Base-by-base conservation (phyloP, 192 early-diverging fungal genomes). In the Allomyces arbusculus region DNA sequence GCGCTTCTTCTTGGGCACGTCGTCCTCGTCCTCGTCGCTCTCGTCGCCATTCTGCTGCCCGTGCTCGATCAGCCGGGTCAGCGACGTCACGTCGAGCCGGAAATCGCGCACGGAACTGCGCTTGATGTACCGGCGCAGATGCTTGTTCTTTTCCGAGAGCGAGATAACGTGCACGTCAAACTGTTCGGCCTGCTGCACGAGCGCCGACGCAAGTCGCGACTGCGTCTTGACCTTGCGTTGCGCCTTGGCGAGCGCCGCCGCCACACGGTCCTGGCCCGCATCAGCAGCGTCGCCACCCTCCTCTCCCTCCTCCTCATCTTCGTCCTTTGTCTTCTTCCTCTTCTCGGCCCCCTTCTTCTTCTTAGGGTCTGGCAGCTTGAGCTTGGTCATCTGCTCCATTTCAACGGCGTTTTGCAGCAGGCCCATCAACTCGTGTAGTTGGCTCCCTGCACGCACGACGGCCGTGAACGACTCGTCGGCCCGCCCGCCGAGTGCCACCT, bases 11-110 rank as follows among this genome's bases (percentile, higher is more conserved):
- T 40, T 40, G 33, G 33, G 33, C 33, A 40, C 33, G 4, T 8
- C 33, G 33, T 40, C 33, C 33, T 40, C 33, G 33, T 40, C 33
- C 33, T 40, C 33, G 33, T 40, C 33, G 12, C 62, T 76, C 63
- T 68, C 50, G 50, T 58, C 50, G 50, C 12, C 20, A 20, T 58
- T 14, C 50, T 58, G 50, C 50, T 58, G 50, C 16, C 50, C 20
- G 16, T 3, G 12, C 50, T n/a, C 16, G 50, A 58, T 58, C 20
- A 14, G 50, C 50, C 16, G 50, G 50, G 16, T 14, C 20, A 14
- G 50, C 50, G 16, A n/a, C 16, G 12, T n/a, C 0, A n/a, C 16
- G 12, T 58, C 16, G 3, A 58, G 50, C 50, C 50, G 50, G 50
- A 58, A 58, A 6, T 58, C 50, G 50, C 16, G 12, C 12, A 58